phyloP scores from a whole-genome alignment of 495 filamentous ascomycete genomes.

The Aspergillus kassunensis region DNA sequence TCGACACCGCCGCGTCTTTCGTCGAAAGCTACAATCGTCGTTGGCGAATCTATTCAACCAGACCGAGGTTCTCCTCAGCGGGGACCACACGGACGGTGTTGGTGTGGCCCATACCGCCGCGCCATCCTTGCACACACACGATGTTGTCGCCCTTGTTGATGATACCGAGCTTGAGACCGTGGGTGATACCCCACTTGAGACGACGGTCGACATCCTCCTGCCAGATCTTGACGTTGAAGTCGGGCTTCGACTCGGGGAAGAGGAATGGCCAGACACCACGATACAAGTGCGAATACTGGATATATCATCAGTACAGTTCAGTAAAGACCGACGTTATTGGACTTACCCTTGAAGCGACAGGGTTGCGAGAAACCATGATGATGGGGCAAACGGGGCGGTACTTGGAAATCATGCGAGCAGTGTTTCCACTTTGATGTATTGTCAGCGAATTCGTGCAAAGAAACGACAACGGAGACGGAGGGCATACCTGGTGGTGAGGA shows the following conservation, averaged over 20 bases:
- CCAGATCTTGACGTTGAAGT: slow-evolving; percentile 86
- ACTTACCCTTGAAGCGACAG: slow-evolving; percentile 68
- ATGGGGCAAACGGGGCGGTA: slow-evolving; percentile 98
- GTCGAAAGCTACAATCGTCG: slow-evolving; percentile 10
- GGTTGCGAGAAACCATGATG: slow-evolving; percentile 93
- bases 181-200: slow-evolving; percentile 87
- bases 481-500: slow-evolving; percentile 78
- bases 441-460: slow-evolving; percentile 24
- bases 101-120: slow-evolving; percentile 95
- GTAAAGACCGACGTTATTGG: background rate
- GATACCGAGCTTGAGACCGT: slow-evolving; percentile 80
- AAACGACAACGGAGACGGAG: background rate
- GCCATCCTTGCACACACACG: slow-evolving; percentile 96
- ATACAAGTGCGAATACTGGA: slow-evolving; percentile 84
- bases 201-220: slow-evolving; percentile 97
- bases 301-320: background rate
- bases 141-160: slow-evolving; percentile 79
- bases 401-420: slow-evolving; percentile 92
- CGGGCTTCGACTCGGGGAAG: slow-evolving; percentile 87
- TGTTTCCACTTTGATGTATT: slow-evolving; percentile 60
- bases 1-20: slow-evolving; percentile 17
- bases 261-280: slow-evolving; percentile 97
- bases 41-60: slow-evolving; percentile 34
- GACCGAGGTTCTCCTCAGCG: slow-evolving; percentile 60
- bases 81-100: slow-evolving; percentile 81